Evolutionary conservation across 2,329 filamentous ascomycete genomes (phyloP), one percentile per base, ranked within the genome.

Genomic region (Epichloe amarillans): DNA sequence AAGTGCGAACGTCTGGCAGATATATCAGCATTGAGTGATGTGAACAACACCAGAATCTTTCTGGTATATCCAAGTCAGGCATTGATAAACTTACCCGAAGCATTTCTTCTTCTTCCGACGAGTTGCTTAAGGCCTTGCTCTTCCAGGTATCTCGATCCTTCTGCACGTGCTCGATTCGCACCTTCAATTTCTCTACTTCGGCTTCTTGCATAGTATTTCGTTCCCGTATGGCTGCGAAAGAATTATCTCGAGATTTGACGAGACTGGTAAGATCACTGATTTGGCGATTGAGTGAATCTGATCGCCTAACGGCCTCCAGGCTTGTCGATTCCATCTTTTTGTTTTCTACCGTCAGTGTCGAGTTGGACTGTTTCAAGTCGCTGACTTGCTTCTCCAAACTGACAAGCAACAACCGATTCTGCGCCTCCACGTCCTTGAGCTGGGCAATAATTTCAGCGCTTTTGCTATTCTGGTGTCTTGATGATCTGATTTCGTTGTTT

Each of bases 381-480:
- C 83, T 81, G 39, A 93, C 70, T 63, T 97, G 90, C 70, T 95
- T 96, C 68, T 98, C 93, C 54, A 95, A 72, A 60, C 91, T 95
- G 57, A 82, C 79, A 17, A 93, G 73, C 30, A 96, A 69, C 15
- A 82, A 80, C 47, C 88, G 79, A 56, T 84, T 87, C 49, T 86
- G 80, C 5, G 82, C 75, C 64, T 97, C 93, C 2, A 88, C 79
- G 50, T 97, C 91, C 71, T 98, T 98, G 50, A 97, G 73, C 58
- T 95, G 87, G 0, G 88, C 79, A 41, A 98, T 90, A 53, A 97
- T 94, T 64, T 97, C 93, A 0, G 88, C 89, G 52, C 87, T 94
- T 69, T 95, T 95, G 46, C 80, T 76, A 62, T 91, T 94, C 65
- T 97, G 90, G 54, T 82, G 76, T 54, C 88, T 82, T 52, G 96